Percentiles rank a stretch among this genome's conserved stretches.
Evolutionary conservation across 106 monocot genomes (phyloP).

Genomic region (Cymbidium sinense): DNA sequence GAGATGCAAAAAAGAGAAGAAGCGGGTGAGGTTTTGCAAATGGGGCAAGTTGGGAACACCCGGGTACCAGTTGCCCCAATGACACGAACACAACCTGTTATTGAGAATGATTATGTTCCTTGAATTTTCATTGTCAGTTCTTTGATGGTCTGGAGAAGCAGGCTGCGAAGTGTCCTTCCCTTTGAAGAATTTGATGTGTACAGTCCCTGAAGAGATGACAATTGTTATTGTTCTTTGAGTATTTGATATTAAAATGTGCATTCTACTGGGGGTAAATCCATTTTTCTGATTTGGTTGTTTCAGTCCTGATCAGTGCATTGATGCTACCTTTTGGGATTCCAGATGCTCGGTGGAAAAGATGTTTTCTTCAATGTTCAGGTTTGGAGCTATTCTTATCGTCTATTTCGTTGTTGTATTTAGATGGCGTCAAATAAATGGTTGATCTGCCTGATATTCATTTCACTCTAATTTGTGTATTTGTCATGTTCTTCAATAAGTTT

Average conservation of each 20-base stretch:
- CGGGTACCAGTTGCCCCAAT: slow-evolving; percentile 52
- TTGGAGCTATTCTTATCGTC: background rate
- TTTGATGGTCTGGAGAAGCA: background rate
- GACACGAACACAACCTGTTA: slow-evolving; percentile 51
- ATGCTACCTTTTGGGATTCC: background rate
- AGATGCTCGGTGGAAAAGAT: background rate
- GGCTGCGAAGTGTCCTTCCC: background rate
- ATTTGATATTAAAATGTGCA: background rate
- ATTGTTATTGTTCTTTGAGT: slow-evolving; percentile 6
- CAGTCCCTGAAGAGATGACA: slow-evolving; percentile 9
- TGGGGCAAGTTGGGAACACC: slow-evolving; percentile 35
- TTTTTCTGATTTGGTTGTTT: background rate
- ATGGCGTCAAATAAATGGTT: slow-evolving; percentile 5
- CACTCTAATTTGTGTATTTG: slow-evolving; percentile 1
- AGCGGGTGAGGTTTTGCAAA: slow-evolving; percentile 39
- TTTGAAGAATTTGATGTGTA: slow-evolving; percentile 20
- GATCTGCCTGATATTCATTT: background rate
- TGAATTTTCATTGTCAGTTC: slow-evolving; percentile 1
- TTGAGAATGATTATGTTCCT: slow-evolving; percentile 55
- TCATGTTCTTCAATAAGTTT: background rate
- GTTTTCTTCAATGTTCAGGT: background rate
- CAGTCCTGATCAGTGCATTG: background rate
- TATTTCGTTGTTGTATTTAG: slow-evolving; percentile 3
- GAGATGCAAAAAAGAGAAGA: slow-evolving; percentile 49
- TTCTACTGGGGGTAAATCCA: slow-evolving; percentile 6